Base-by-base conservation (phyloP, 257 asterid genomes). In the Solanum phureja region DNA sequence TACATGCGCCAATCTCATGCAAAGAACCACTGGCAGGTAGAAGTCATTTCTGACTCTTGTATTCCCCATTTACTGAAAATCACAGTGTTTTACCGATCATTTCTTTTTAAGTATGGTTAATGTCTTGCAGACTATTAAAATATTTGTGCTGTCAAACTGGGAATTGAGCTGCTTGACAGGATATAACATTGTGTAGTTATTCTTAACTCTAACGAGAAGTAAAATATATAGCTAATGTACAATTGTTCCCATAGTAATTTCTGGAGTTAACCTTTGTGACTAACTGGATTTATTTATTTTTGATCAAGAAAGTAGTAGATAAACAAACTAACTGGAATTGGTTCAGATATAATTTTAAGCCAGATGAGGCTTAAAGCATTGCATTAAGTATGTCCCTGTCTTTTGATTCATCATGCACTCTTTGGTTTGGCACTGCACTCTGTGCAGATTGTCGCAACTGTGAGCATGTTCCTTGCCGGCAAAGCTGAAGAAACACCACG, bases 21-120 rank as follows among this genome's bases (percentile, higher is more conserved):
- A 84, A 94, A 92, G 87, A 94, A 93, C 90, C 90, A 94, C 86
- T 93, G 95, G 94, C 95, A 94, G 98, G 96, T 94, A 88, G 60
- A 72, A 84, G 23, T 71, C 73, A 27, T 86, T 60, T 68, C 62
- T 71, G 79, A 49, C 38, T 86, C 72, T 89, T 82, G 34, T 72
- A 88, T 84, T 56, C 11, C 56, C 29, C 21, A 10, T 84, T 33
- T 4, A 23, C 34, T 68, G 19, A 14, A 6, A n/a, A 38, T 69
- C 18, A 10, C 66, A 33, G 66, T 46, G 8, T 58, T 3, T 27
- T 34, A 29, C 40, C 34, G 4, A 66, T 66, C 73, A 66, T 44
- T 77, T 10, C 37, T 42, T 24, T 24, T n/a, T 24, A 42, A 77
- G 84, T 29, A 24, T 77, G 37, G n/a, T 42, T 42, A 40, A 40